Percentiles rank a stretch among this genome's conserved stretches.
phyloP scores from a whole-genome alignment of 345 rosid species.

The Eutrema yunnanense region DNA sequence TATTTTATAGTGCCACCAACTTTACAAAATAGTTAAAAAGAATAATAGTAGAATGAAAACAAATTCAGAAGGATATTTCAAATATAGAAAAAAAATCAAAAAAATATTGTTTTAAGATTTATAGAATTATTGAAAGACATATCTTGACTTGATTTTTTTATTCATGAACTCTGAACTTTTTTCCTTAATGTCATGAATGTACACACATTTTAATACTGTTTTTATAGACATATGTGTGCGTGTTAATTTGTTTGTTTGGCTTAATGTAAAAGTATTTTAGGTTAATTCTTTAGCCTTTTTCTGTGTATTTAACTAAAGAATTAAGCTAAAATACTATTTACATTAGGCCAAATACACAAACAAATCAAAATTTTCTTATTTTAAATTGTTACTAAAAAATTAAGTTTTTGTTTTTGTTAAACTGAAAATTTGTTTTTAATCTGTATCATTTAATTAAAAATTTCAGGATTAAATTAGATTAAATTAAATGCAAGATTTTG shows the following conservation, averaged over 20 bases:
- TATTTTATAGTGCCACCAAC: not conserved
- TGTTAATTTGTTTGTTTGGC: not conserved
- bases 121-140: not conserved
- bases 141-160: not conserved
- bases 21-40: not conserved
- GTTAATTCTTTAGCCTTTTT: too few species aligned
- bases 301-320: too few species aligned
- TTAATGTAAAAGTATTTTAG: too few species aligned
- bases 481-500: not conserved
- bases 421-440: too few species aligned
- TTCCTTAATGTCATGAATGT: not conserved
- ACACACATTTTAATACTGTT: not conserved
- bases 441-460: too few species aligned
- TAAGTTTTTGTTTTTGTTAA: too few species aligned
- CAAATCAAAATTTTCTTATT: too few species aligned
- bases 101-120: not conserved
- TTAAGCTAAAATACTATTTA: too few species aligned
- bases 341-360: too few species aligned
- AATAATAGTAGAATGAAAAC: not conserved
- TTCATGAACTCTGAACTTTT: not conserved
- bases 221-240: not conserved
- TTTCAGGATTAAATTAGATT: too few species aligned
- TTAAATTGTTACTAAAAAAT: too few species aligned
- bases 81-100: not conserved
- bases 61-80: not conserved